Evolutionary conservation across 2,329 filamentous ascomycete species (phyloP).

Genomic region (Hymenoscyphus occultus): DNA sequence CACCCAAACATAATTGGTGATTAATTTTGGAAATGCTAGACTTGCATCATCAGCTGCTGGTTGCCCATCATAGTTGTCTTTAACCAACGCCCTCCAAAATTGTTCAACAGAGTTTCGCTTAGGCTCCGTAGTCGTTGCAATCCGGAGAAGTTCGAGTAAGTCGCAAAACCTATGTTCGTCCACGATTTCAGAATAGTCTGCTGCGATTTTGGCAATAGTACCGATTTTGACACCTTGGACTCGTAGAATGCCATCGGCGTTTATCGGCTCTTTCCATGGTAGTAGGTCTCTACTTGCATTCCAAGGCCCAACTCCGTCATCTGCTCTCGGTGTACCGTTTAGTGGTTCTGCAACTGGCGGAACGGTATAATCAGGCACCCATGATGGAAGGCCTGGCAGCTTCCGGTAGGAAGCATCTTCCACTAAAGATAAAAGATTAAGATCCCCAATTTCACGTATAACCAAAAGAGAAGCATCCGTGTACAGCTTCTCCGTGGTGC

Average conservation of each 20-base stretch:
- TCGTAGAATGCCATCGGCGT: not conserved
- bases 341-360: slow-evolving; percentile 13
- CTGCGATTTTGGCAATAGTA: slow-evolving; percentile 8
- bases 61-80: slow-evolving; percentile 15
- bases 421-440: slow-evolving; percentile 22
- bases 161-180: slow-evolving; percentile 2
- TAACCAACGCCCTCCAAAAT: slow-evolving; percentile 20
- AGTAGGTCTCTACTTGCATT: slow-evolving; percentile 12
- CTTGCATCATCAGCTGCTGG: slow-evolving; percentile 7
- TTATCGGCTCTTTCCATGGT: not conserved
- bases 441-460: slow-evolving; percentile 15
- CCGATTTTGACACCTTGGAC: slow-evolving; percentile 6
- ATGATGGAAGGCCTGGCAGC: slow-evolving; percentile 15
- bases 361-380: slow-evolving; percentile 21
- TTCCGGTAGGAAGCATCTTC: slow-evolving; percentile 13
- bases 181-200: slow-evolving; percentile 3
- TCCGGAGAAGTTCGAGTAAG: slow-evolving; percentile 1
- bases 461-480: slow-evolving; percentile 14
- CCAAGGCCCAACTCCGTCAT: slow-evolving; percentile 12
- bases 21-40: slow-evolving; percentile 6
- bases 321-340: slow-evolving; percentile 16
- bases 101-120: slow-evolving; percentile 10
- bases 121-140: not conserved
- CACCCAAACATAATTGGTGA: slow-evolving; percentile 6
- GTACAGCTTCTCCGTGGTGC: slow-evolving; percentile 9